Percentiles rank a stretch among this genome's conserved stretches.
These are phyloP conservation scores for Pestalotiopsis sp. DNA, from an alignment of 2,329 filamentous ascomycete genomes.

Conservation along the genomic window DNA sequence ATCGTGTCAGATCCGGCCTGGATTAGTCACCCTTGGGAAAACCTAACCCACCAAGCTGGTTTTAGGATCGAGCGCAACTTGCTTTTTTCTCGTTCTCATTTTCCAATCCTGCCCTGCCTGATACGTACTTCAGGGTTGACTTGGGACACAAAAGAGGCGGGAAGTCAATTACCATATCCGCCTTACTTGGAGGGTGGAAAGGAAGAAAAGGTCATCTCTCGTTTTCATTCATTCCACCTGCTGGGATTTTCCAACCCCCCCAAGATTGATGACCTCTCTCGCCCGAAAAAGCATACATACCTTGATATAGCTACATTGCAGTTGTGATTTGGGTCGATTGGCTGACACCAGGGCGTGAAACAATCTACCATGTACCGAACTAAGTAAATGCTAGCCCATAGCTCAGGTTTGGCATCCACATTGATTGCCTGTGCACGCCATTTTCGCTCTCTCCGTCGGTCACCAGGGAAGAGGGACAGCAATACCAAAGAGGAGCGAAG, in stretches of 20 bases:
- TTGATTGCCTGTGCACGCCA: conserved; percentile 9
- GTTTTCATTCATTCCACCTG: not conserved
- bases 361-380: not conserved
- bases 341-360: conserved; percentile 4
- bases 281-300: not conserved
- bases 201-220: not conserved
- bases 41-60: not conserved
- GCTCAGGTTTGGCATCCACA: conserved; percentile 1
- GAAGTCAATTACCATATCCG: conserved; percentile 6
- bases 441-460: conserved; percentile 11
- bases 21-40: not conserved
- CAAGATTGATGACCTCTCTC: not conserved
- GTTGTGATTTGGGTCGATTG: not conserved
- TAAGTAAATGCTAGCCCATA: conserved; percentile 2
- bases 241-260: not conserved
- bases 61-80: not conserved
- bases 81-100: conserved; percentile 1
- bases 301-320: not conserved
- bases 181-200: not conserved
- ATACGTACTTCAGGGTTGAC: not conserved
- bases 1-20: not conserved
- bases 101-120: not conserved
- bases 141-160: not conserved
- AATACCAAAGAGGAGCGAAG: not conserved
- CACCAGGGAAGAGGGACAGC: conserved; percentile 4